Conservation (phyloP, 768 basidiomycete genomes). For the Tulasnella sp. region DNA sequence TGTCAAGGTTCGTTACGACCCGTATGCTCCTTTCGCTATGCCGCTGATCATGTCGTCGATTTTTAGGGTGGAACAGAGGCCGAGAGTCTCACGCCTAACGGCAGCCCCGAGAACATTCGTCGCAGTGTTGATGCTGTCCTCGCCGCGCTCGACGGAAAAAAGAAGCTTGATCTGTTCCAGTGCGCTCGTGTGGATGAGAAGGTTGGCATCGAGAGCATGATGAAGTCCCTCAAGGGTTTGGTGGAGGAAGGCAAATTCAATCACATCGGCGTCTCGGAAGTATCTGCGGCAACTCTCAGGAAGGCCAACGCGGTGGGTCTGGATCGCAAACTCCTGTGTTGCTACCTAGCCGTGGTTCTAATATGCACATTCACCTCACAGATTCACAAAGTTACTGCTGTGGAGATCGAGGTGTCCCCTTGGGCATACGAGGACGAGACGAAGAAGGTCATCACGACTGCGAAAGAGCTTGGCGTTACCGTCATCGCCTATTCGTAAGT, state of each 20-base stretch:
- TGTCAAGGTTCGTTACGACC: slow-evolving; percentile 28
- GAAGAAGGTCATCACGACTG: slow-evolving; percentile 43
- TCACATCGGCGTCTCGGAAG: slow-evolving; percentile 51
- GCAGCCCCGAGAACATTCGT: slow-evolving; percentile 32
- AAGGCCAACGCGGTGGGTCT: slow-evolving; percentile 27
- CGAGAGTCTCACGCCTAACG: neutral
- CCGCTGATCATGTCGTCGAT: too few species aligned
- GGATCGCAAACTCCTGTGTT: slow-evolving; percentile 27
- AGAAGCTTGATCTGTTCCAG: slow-evolving; percentile 52
- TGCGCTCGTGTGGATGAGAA: slow-evolving; percentile 38
- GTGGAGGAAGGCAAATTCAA: slow-evolving; percentile 47
- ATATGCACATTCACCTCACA: slow-evolving; percentile 10
- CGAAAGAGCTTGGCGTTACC: slow-evolving; percentile 43
- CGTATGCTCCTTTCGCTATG: neutral
- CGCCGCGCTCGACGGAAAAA: slow-evolving; percentile 38
- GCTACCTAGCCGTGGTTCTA: slow-evolving; percentile 32
- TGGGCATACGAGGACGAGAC: slow-evolving; percentile 48
- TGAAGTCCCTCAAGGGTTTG: slow-evolving; percentile 34
- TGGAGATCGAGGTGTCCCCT: slow-evolving; percentile 58
- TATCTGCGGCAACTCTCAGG: slow-evolving; percentile 38
- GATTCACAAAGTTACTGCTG: slow-evolving; percentile 38
- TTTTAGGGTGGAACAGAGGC: slow-evolving; percentile 7
- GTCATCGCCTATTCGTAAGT: slow-evolving; percentile 49
- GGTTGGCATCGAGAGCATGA: slow-evolving; percentile 36
- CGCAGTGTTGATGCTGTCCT: slow-evolving; percentile 40